Evolutionary conservation across 805 yeast species (phyloP), one percentile per base, ranked within the genome.

Genomic region (Tetrapisispora taiwanensis): DNA sequence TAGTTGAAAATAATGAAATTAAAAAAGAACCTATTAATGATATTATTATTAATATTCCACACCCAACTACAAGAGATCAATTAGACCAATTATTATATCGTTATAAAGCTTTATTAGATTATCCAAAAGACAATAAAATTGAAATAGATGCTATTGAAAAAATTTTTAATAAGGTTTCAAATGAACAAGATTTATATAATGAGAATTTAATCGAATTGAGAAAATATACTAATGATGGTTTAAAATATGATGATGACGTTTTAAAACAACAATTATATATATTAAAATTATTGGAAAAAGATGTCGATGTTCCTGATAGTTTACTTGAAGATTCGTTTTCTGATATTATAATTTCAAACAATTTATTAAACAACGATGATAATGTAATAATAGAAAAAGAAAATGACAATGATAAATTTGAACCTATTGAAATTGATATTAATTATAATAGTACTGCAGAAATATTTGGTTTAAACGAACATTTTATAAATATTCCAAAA

Each of bases 281-380:
- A 0, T 70, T 83, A 42, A 84, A 83, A 55, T 55, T 82, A 15
- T 61, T 84, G 34, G 74, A 86, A 2, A 76, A 71, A 51, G 86
- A 83, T 58, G 51, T 80, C 46, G 84, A 79, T 55, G 60, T 84
- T 39, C 87, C 90, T 0, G 71, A 68, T 28, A 53, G 66, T 4
- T 56, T 81, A 17, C 76, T 76, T 50, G 68, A 66, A 32, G 56
- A 58, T 13, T 17, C 27, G 8, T 32, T 33, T 30, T 7, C 33
- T 10, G 39, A 43, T 28, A 28, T 30, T 3, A 22, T 36, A 3
- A 55, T 32, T 36, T 14, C 12, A 3, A 20, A 3, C 8, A 10
- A 19, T 14, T 15, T 39, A 31, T 17, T 12, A 4, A 41, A 33
- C 7, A 26, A 22, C 8, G 26, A 22, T 30, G 27, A 22, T 10